phyloP scores from a whole-genome alignment of 768 basidiomycete species.

The Leccinum pellstonianum region DNA sequence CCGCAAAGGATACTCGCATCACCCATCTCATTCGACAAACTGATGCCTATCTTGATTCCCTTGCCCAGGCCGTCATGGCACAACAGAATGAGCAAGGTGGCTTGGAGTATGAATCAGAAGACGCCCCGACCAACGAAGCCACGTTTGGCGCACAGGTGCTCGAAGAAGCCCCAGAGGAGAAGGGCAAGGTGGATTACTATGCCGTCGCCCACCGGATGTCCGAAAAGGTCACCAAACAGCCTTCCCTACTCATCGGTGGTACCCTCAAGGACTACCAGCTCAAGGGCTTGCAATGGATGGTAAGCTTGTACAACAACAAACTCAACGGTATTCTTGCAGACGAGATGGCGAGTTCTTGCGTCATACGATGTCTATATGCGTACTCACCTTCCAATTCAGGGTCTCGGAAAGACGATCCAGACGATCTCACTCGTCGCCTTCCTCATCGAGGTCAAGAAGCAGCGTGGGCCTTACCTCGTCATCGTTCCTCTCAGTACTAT shows the following conservation, averaged over 20 bases:
- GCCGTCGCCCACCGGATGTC: constrained; percentile 90
- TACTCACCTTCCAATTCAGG: constrained; percentile 42
- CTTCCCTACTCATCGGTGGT: constrained; percentile 75
- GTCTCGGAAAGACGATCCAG: constrained; percentile 94
- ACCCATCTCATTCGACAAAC: constrained; percentile 95
- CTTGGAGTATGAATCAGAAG: constrained; percentile 57
- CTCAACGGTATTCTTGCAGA: constrained; percentile 94
- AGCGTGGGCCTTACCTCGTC: constrained; percentile 93
- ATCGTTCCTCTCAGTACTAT: constrained; percentile 95
- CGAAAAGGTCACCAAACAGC: constrained; percentile 79
- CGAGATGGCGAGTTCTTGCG: constrained; percentile 65
- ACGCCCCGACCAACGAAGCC: constrained; percentile 77
- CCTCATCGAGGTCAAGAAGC: constrained; percentile 87
- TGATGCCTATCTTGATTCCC: constrained; percentile 90
- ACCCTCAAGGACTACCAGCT: constrained; percentile 93
- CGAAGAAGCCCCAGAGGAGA: constrained; percentile 58
- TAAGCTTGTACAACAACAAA: constrained; percentile 94
- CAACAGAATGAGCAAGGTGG: constrained; percentile 77
- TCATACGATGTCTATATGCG: constrained; percentile 4
- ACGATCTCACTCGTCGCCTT: constrained; percentile 94
- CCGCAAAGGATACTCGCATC: constrained; percentile 98
- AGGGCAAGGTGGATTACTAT: constrained; percentile 90
- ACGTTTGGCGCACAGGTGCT: constrained; percentile 84
- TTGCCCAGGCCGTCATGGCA: constrained; percentile 89
- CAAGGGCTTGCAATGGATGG: constrained; percentile 98